Evolutionary conservation across 1,284 basidiomycete genomes (phyloP), one percentile per base, ranked within the genome.

Genomic region (Stygiomarasmius scandens): DNA sequence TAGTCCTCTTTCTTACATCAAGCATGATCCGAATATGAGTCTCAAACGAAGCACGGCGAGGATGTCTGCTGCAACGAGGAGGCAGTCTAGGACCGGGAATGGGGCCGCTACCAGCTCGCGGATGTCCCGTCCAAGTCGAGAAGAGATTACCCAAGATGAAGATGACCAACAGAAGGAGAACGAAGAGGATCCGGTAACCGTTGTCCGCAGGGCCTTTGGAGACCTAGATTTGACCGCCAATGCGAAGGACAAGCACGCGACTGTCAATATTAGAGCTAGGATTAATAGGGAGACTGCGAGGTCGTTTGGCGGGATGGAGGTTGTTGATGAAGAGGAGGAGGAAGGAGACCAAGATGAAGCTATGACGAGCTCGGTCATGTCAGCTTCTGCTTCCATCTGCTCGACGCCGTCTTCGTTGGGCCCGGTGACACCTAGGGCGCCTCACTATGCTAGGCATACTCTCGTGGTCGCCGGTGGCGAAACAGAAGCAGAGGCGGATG

Each of bases 231-330:
- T 16, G 51, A 52, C 56, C 16, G 50, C n/a, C n/a, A 12, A 32
- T 32, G 29, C 5, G 29, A 32, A 48, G 8, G 43, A 49, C 22
- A 25, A 49, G 20, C 55, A 60, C 23, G 47, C 32, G 6, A 49
- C 23, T 38, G 55, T 19, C 16, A 4, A 46, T 49, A 50, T 47
- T 14, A 32, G 52, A 22, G 55, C 58, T 19, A 46, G 52, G 19
- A 52, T 56, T 14, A 54, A 56, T 20, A 54, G 51, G 41, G 48
- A 57, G 27, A 56, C 51, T 3, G 46, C 29, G n/a, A 46, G 44
- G n/a, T 60, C 58, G 11, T 53, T 56, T 36, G 51, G 38, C 9
- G 52, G 45, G 27, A 60, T 60, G 58, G 55, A 53, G 11, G 49
- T 60, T 29, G 50, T 56, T 20, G 41, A 50, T 27, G 58, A 60